A percentile compares a stretch with the other conserved stretches of the same genome.
Conservation (phyloP, 2,329 filamentous ascomycete genomes). For the Zasmidium citrigriseum region DNA sequence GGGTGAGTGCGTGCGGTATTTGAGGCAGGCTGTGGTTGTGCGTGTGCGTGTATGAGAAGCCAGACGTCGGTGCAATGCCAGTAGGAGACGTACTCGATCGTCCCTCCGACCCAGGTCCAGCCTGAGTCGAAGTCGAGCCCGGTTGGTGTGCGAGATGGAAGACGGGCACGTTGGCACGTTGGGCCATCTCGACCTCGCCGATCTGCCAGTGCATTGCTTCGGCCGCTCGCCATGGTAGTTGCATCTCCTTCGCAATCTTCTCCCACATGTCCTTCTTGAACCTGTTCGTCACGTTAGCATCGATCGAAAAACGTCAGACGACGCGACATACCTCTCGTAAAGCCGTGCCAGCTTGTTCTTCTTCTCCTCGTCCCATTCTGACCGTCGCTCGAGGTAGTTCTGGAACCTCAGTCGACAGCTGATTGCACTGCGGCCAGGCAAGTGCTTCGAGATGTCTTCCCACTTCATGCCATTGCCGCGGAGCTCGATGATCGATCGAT, state of each 20-base stretch:
- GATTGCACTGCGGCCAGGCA: slow-evolving; percentile 89
- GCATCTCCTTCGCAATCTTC: slow-evolving; percentile 92
- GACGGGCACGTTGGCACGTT: slow-evolving; percentile 83
- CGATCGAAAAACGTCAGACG: neutral
- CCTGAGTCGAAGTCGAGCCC: slow-evolving; percentile 20
- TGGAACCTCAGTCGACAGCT: slow-evolving; percentile 95
- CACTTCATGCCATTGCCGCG: slow-evolving; percentile 93
- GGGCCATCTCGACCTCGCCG: slow-evolving; percentile 90
- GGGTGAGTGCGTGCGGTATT: slow-evolving; percentile 27
- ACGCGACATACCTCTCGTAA: slow-evolving; percentile 78
- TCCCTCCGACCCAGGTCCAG: slow-evolving; percentile 22
- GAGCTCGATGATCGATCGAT: slow-evolving; percentile 89
- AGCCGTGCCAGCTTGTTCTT: slow-evolving; percentile 95
- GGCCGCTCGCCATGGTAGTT: slow-evolving; percentile 89
- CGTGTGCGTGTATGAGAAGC: slow-evolving; percentile 29
- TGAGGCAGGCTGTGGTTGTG: slow-evolving; percentile 38
- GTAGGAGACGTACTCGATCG: slow-evolving; percentile 31
- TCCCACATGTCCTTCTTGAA: slow-evolving; percentile 99
- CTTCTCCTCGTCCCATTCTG: slow-evolving; percentile 95
- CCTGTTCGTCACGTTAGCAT: slow-evolving; percentile 51
- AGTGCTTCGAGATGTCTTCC: slow-evolving; percentile 92
- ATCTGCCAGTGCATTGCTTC: slow-evolving; percentile 99
- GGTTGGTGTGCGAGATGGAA: slow-evolving; percentile 59
- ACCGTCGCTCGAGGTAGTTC: slow-evolving; percentile 90
- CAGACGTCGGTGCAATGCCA: slow-evolving; percentile 11